Base-by-base conservation (phyloP, 129 eudicot species). In the Kitagawia praeruptora region DNA sequence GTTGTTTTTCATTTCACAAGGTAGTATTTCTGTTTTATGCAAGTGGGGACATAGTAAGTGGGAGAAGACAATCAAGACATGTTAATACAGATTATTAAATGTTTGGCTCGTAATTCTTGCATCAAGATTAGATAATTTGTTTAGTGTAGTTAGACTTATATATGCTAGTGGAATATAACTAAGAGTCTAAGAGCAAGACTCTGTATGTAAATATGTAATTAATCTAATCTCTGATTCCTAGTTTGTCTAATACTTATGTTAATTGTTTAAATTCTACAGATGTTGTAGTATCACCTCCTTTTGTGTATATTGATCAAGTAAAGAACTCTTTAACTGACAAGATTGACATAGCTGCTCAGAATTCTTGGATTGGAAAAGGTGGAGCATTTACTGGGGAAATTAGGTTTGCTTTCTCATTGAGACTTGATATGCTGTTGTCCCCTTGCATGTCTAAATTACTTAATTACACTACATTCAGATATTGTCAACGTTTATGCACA, bases 361-460 rank as follows among this genome's bases (percentile, higher is more conserved):
- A 95, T 84, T 95, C 93, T 82, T 95, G 98, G 98, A 92, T 85
- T 56, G 97, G 97, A n/a, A 95, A 95, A 81, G 98, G 98, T 79
- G 98, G 98, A 82, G 98, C 97, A 61, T 95, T 89, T 76, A 95
- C 98, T 0, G 97, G 98, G 67, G 98, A 95, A 82, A 95, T 95
- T 87, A 92, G 98, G 98, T 90, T 41, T 54, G 82, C 74, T 38
- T 79, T 46, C 45, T 63, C 51, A 51, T 38, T 49, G 15, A 40
- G 75, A 56, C n/a, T 69, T 44, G 77, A 74, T 21, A 40, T 25
- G 14, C 40, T 25, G 44, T 54, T 66, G 13, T 64, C 77, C 13
- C 46, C 80, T 78, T 74, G 75, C 64, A 49, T 63, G 15, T 70
- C n/a, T 10, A 31, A 11, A 64, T 46, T 51, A 42, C 76, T 40